phyloP scores from a whole-genome alignment of 306 rosid genomes.

The Cicer yamashitae region DNA sequence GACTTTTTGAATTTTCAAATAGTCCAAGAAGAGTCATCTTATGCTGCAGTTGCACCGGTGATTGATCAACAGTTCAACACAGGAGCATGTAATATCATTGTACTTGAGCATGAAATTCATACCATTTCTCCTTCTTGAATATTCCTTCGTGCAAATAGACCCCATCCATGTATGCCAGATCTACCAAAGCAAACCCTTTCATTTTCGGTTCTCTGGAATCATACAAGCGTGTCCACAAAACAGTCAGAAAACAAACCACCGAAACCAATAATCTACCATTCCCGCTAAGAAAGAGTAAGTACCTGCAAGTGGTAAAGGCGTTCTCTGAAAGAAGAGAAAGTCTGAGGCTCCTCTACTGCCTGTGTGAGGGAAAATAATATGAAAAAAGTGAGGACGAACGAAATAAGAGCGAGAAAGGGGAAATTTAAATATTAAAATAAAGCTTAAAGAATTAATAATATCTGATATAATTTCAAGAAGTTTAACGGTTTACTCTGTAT shows the following conservation, averaged over 20 bases:
- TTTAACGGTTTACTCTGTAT: conserved; percentile 59
- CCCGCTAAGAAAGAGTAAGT: conserved; percentile 35
- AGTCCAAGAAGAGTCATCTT: conserved; percentile 13
- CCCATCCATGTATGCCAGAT: conserved; percentile 99
- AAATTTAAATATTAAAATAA: conserved; percentile 29
- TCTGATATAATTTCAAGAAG: conserved; percentile 42
- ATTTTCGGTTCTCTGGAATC: conserved; percentile 84
- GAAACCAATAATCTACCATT: conserved; percentile 22
- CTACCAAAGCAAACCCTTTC: conserved; percentile 97
- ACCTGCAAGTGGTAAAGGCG: conserved; percentile 91
- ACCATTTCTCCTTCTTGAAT: conserved; percentile 99
- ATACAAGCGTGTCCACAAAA: conserved; percentile 35
- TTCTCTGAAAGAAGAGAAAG: conserved; percentile 92
- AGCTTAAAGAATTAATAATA: conserved; percentile 21
- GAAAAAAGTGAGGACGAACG: background rate
- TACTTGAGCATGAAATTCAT: conserved; percentile 41
- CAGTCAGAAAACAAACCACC: conserved; percentile 47
- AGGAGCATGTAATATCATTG: background rate
- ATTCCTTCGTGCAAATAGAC: conserved; percentile 90
- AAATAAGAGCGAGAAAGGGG: background rate
- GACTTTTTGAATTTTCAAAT: conserved; percentile 6
- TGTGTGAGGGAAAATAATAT: conserved; percentile 46
- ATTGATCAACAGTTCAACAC: conserved; percentile 22
- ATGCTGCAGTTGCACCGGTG: conserved; percentile 1
- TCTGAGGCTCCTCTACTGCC: conserved; percentile 65